Evolutionary conservation across 78 protist species (phyloP).

Genomic region (Pirum gemmata): DNA sequence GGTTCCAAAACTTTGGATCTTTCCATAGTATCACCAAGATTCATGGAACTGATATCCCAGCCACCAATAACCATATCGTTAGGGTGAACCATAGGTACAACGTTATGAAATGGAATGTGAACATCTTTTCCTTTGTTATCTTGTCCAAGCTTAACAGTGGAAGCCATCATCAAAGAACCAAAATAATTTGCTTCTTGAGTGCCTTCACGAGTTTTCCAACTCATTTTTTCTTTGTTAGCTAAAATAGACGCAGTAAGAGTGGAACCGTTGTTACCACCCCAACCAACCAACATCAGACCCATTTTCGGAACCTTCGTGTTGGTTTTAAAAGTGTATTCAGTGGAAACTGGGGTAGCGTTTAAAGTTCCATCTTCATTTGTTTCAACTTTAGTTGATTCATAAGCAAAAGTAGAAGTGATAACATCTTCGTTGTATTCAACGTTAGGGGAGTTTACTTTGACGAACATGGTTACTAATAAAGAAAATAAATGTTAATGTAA

Average conservation of each 20-base stretch:
- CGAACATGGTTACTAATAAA: not conserved
- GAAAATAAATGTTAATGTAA: not conserved
- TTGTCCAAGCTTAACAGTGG: conserved; percentile 77
- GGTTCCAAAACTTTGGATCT: conserved; percentile 87
- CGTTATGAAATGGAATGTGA: conserved; percentile 67
- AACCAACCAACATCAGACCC: conserved; percentile 92
- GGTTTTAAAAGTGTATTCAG: conserved; percentile 53
- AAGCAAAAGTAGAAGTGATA: conserved; percentile 65
- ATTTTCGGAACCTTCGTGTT: conserved; percentile 51
- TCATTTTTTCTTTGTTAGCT: conserved; percentile 83
- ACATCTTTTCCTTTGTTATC: conserved; percentile 67
- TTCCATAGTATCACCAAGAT: conserved; percentile 88
- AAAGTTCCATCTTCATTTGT: conserved; percentile 46
- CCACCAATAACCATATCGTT: conserved; percentile 94
- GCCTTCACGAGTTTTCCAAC: conserved; percentile 84
- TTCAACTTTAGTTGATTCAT: conserved; percentile 55
- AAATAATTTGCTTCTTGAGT: conserved; percentile 83
- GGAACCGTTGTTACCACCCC: conserved; percentile 99
- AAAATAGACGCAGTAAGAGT: conserved; percentile 84
- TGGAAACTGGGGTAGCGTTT: conserved; percentile 60
- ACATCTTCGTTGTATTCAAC: conserved; percentile 61
- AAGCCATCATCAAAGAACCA: conserved; percentile 88
- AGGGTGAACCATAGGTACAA: conserved; percentile 97
- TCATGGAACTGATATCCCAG: conserved; percentile 90
- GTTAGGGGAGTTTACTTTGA: conserved; percentile 32